A percentile compares a stretch with the other conserved stretches of the same genome.
Conservation (phyloP, 495 filamentous ascomycete genomes). For the Penicillium mononematosum region DNA sequence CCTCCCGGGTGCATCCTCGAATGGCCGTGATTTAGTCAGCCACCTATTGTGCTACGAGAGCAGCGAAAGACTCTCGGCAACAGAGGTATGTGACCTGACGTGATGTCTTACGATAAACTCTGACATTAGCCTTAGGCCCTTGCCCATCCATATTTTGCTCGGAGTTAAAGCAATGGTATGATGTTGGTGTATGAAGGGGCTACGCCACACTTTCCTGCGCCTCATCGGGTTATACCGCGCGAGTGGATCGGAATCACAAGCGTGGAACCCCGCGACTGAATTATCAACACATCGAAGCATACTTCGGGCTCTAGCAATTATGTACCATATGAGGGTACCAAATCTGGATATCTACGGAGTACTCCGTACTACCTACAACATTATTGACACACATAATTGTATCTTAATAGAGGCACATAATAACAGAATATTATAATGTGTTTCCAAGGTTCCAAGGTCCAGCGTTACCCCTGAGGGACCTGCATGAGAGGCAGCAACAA, state of each 20-base stretch:
- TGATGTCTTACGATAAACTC: conserved; percentile 5
- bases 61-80: conserved; percentile 47
- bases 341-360: neutral
- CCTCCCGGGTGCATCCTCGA: conserved; percentile 47
- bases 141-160: conserved; percentile 40
- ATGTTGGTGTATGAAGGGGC: neutral
- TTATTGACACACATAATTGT: neutral
- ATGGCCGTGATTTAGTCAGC: conserved; percentile 54
- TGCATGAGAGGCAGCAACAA: neutral
- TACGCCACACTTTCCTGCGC: conserved; percentile 7
- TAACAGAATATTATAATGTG: neutral
- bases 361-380: no score
- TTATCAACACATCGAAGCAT: neutral
- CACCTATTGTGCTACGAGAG: conserved; percentile 59
- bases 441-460: neutral
- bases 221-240: conserved; percentile 7
- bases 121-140: conserved; percentile 35
- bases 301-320: neutral
- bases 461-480: conserved; percentile 3
- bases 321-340: neutral
- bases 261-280: neutral
- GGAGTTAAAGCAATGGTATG: conserved; percentile 14
- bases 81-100: conserved; percentile 40
- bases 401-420: neutral
- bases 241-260: conserved; percentile 6